Evolutionary conservation across 331 rosid genomes (phyloP), one percentile per base, ranked within the genome.

Genomic region (Quercus phellos): DNA sequence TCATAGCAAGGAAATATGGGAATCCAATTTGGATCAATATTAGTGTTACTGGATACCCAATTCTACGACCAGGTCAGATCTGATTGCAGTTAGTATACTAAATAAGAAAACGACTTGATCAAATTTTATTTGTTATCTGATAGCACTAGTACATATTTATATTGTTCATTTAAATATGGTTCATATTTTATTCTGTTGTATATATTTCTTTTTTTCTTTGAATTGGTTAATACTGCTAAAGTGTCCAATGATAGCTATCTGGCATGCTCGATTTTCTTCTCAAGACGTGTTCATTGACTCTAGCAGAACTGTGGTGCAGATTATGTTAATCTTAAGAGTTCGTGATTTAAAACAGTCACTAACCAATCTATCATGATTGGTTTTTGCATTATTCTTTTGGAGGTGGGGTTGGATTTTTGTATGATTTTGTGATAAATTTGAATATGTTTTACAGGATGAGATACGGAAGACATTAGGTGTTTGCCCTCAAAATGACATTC

Each of bases 401-500:
- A 18, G 78, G 50, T 42, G 50, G 55, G 55, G 61, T 72, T 78
- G 53, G 53, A 21, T 38, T 16, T 63, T 69, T 74, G 51, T 63
- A 30, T 80, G 72, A 77, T 70, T 77, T 35, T 43, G 70, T 67
- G 63, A 75, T 26, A 51, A 79, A 83, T 82, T 81, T 35, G 29
- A 55, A 51, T 71, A 68, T 77, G 74, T 74, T 59, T 26, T 82
- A 86, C 81, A 94, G 99, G 97, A 92, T 81, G 99, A 94, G 81
- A 92, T 94, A 86, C 94, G 99, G 80, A 92, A 88, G 86, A 88
- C 86, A 77, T 86, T 94, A 84, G 99, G 99, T 67, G 98, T 94
- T 68, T 94, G 98, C 79, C 99, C 99, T 67, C 99, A 94, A 60
- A 83, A 86, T 83, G 99, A 94, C 82, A 92, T 94, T 82, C 97